These are phyloP conservation scores for Avena atlantica DNA, from an alignment of 176 grass and related monocot genomes.

Conservation along the genomic window DNA sequence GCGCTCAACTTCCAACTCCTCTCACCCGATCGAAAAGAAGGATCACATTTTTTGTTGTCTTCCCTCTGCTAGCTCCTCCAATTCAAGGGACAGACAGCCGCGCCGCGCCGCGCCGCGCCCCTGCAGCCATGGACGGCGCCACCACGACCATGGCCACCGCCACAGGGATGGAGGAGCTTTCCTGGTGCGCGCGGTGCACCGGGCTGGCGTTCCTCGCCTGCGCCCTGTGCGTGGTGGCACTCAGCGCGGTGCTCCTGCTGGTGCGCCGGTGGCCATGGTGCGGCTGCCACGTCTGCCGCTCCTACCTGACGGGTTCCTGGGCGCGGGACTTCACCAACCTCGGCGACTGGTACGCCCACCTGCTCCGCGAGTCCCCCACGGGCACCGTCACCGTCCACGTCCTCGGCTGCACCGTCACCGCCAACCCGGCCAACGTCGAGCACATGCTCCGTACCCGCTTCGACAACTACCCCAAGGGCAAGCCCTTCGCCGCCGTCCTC, in stretches of 20 bases:
- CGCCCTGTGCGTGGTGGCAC: conserved; percentile 39
- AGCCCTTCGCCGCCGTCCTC: conserved; percentile 67
- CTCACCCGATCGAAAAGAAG: not conserved
- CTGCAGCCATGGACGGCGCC: conserved; percentile 27
- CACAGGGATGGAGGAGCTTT: conserved; percentile 11
- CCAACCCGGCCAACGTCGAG: conserved; percentile 90
- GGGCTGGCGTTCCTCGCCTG: conserved; percentile 37
- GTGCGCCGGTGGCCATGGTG: conserved; percentile 60
- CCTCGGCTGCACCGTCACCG: conserved; percentile 70
- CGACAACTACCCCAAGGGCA: conserved; percentile 88
- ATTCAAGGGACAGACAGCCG: not conserved
- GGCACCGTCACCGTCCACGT: conserved; percentile 75
- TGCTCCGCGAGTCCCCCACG: conserved; percentile 56
- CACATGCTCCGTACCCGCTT: conserved; percentile 85
- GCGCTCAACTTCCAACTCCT: not conserved
- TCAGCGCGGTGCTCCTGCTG: conserved; percentile 45
- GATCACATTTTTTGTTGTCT: not conserved
- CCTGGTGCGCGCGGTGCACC: conserved; percentile 37
- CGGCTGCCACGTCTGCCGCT: conserved; percentile 63
- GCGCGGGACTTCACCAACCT: conserved; percentile 59
- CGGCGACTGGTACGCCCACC: conserved; percentile 83
- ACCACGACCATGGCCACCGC: not conserved
- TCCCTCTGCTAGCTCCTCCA: conserved; percentile 14
- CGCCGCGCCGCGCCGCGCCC: not conserved
- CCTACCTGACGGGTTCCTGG: conserved; percentile 75